phyloP scores from a whole-genome alignment of 305 asterid species.

The Fraxinus sp. region DNA sequence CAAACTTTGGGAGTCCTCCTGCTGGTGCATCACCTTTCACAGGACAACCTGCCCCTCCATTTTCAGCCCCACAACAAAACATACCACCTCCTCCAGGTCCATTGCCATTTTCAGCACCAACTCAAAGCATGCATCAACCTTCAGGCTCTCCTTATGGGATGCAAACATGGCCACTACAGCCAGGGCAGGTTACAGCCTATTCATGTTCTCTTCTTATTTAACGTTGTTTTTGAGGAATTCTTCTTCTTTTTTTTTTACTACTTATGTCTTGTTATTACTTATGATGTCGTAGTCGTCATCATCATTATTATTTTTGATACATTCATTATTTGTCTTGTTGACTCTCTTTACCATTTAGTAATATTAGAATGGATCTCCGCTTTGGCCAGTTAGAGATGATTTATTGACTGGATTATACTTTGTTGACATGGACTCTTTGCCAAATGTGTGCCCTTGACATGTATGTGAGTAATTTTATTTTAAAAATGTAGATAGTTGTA shows the following conservation, averaged over 20 bases:
- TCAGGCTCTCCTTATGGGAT: constrained; percentile 65
- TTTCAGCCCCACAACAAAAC: constrained; percentile 50
- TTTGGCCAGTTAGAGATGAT: not conserved
- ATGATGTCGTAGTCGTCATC: not conserved
- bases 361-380: not conserved
- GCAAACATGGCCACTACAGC: constrained; percentile 75
- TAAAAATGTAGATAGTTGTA: not conserved
- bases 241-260: not conserved
- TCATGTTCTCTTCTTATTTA: constrained; percentile 2
- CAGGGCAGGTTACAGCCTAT: constrained; percentile 59
- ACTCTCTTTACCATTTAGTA: not conserved
- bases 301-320: not conserved
- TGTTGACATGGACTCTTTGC: not conserved
- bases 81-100: constrained; percentile 67
- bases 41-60: constrained; percentile 67
- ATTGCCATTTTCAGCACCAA: constrained; percentile 62
- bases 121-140: constrained; percentile 53
- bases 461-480: not conserved
- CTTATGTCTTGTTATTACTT: not conserved
- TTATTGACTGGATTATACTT: not conserved
- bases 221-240: constrained; percentile 3
- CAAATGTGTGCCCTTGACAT: not conserved
- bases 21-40: constrained; percentile 49
- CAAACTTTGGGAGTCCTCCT: constrained; percentile 64
- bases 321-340: not conserved